phyloP scores from a whole-genome alignment of 306 rosid genomes.

The Amphicarpaea edgeworthii region DNA sequence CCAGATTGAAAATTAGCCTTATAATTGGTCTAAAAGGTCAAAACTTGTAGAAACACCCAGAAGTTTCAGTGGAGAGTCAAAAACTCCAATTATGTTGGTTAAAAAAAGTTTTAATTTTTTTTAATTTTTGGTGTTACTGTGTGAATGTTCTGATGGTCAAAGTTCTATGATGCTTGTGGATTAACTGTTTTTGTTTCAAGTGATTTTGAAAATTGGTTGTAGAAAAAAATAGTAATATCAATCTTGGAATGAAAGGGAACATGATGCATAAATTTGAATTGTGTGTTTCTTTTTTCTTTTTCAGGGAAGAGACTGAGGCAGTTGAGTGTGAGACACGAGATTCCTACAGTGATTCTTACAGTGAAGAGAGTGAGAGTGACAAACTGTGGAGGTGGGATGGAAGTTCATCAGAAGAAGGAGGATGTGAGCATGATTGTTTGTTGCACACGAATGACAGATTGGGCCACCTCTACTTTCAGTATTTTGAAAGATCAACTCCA shows the following conservation, averaged over 20 bases:
- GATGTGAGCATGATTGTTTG: slow-evolving; percentile 64
- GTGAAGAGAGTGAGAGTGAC: slow-evolving; percentile 87
- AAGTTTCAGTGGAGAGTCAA: too few relatives aligned
- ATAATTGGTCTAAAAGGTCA: too few relatives aligned
- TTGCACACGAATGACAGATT: slow-evolving; percentile 65
- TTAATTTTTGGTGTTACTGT: background rate
- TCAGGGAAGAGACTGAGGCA: slow-evolving; percentile 79
- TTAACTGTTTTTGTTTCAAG: background rate
- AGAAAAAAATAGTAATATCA: background rate
- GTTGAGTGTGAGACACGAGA: slow-evolving; percentile 87
- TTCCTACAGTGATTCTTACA: slow-evolving; percentile 74
- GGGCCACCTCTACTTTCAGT: slow-evolving; percentile 70
- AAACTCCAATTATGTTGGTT: too few relatives aligned
- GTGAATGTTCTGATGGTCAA: slow-evolving; percentile 7
- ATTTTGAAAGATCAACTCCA: slow-evolving; percentile 86
- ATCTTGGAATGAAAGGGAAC: background rate
- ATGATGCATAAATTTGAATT: slow-evolving; percentile 24
- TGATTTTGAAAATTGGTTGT: slow-evolving; percentile 11
- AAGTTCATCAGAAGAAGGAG: slow-evolving; percentile 81
- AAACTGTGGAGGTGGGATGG: slow-evolving; percentile 92
- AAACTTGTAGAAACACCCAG: too few relatives aligned
- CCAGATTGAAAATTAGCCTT: too few relatives aligned
- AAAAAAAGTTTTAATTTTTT: too few relatives aligned
- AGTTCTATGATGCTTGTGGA: slow-evolving; percentile 12
- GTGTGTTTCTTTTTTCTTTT: background rate